A percentile compares a stretch with the other conserved stretches of the same genome.
These are phyloP conservation scores for Mallotus nudiflorus DNA, from an alignment of 345 rosid genomes.

Conservation along the genomic window DNA sequence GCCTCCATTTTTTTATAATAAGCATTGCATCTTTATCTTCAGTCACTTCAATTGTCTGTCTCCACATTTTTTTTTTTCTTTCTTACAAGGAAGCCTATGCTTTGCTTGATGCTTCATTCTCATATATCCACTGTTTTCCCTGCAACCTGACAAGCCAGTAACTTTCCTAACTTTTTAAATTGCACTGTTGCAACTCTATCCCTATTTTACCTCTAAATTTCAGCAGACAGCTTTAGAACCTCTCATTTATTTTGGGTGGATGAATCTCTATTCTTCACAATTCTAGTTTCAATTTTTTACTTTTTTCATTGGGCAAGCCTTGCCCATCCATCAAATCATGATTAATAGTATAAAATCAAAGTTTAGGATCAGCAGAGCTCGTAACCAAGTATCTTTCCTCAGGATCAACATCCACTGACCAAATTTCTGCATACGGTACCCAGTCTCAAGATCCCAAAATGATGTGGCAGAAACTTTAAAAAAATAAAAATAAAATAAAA, in stretches of 20 bases:
- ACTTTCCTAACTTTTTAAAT: slow-evolving; percentile 65
- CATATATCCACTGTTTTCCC: slow-evolving; percentile 85
- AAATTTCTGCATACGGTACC: slow-evolving; percentile 95
- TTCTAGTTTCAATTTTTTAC: slow-evolving; percentile 35
- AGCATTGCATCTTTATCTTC: slow-evolving; percentile 42
- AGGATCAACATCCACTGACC: slow-evolving; percentile 88
- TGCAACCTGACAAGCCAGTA: slow-evolving; percentile 89
- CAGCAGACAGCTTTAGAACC: slow-evolving; percentile 68
- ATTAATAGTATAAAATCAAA: slow-evolving; percentile 68
- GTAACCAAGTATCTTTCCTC: slow-evolving; percentile 78
- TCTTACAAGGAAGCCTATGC: slow-evolving; percentile 82
- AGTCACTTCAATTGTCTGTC: slow-evolving; percentile 39
- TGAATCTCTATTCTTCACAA: slow-evolving; percentile 36
- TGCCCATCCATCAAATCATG: slow-evolving; percentile 35
- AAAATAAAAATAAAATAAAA: no score
- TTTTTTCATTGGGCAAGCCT: slow-evolving; percentile 27
- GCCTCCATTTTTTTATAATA: slow-evolving; percentile 36
- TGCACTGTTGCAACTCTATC: slow-evolving; percentile 84
- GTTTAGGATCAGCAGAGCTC: slow-evolving; percentile 89
- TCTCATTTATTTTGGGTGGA: slow-evolving; percentile 65
- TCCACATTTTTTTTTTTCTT: slow-evolving; percentile 76
- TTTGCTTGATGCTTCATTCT: slow-evolving; percentile 83
- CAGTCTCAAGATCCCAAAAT: slow-evolving; percentile 99
- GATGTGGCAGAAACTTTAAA: no score
- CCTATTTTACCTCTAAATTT: slow-evolving; percentile 78